Evolutionary conservation across 441 rosid species (phyloP), one percentile per base, ranked within the genome.

Genomic region (Adansonia gregorii): DNA sequence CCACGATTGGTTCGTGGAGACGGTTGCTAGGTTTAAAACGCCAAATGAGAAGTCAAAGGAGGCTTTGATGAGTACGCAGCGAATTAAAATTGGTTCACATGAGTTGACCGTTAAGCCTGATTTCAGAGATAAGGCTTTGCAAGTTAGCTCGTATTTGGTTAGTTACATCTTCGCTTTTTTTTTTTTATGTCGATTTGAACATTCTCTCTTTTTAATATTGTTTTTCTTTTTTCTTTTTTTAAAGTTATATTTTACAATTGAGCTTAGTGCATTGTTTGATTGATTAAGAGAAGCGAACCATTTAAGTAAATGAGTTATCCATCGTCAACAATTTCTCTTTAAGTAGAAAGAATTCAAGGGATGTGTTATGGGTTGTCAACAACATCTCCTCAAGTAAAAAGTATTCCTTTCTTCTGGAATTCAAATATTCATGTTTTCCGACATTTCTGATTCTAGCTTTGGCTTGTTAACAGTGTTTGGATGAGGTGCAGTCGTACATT

Each of bases 401-500:
- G 48, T 8, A 52, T 49, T 56, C 0, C 7, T 31, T 67, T 51
- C 11, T 31, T 59, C 15, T 6, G 22, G 41, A 35, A 35, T 35
- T 35, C 41, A 35, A 35, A 6, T 35, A 39, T 49, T 64, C 0
- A 11, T 31, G 73, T 43, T 7, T 31, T 59, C 15, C 6, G 22
- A 43, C 41, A 7, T n/a, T 67, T 61, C 19, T 51, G 15, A 31
- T 61, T 69, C 12, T 74, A 61, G 12, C 35, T 11, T 31, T 76
- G 17, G 24, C 70, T 78, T 65, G 41, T 66, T 81, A 79, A 75
- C 90, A 96, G 99, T 82, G 81, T 80, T 91, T 96, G 76, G 99
- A 94, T 87, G 98, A 93, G 87, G 92, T 96, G 83, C 98, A 96
- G 70, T 86, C 98, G 0, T 96, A 96, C 81, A 93, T 94, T 80